These are phyloP conservation scores for Powellomyces hirtus DNA, from an alignment of 192 early-diverging fungal genomes.

Conservation along the genomic window DNA sequence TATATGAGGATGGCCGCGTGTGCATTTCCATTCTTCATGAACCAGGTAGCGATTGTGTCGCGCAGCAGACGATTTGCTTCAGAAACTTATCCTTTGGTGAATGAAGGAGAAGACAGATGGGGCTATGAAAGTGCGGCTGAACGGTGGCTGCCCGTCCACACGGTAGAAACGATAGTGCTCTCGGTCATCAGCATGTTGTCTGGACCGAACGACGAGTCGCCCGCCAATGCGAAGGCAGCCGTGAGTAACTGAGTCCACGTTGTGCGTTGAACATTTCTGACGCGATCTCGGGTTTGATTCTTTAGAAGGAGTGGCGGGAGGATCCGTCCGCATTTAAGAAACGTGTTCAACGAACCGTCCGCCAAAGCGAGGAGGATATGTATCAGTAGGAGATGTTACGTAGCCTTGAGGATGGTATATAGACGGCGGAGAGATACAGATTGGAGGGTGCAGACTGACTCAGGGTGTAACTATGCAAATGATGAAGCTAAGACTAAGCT, in stretches of 20 bases:
- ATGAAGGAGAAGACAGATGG: conserved; percentile 75
- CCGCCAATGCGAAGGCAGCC: conserved; percentile 95
- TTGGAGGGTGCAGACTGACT: no score
- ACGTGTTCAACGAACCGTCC: conserved; percentile 63
- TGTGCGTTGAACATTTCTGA: conserved; percentile 6
- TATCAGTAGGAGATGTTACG: neutral
- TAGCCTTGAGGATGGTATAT: no score
- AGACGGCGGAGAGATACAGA: no score
- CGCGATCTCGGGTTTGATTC: neutral
- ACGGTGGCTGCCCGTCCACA: conserved; percentile 95
- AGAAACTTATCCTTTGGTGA: neutral
- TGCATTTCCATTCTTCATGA: conserved; percentile 95
- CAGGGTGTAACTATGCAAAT: no score
- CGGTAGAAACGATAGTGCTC: conserved; percentile 88
- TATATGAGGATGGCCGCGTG: conserved; percentile 85
- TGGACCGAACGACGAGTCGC: conserved; percentile 90
- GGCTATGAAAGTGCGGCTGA: conserved; percentile 89
- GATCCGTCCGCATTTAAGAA: conserved; percentile 66
- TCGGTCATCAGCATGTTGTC: conserved; percentile 91
- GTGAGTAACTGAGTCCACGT: no score
- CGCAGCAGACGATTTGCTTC: neutral
- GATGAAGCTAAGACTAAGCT: no score
- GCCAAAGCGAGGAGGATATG: conserved; percentile 44
- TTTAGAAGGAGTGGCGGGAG: conserved; percentile 76
- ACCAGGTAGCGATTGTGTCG: conserved; percentile 11